Conservation (phyloP, 768 basidiomycete species). For the Trametes cinnabarina region DNA sequence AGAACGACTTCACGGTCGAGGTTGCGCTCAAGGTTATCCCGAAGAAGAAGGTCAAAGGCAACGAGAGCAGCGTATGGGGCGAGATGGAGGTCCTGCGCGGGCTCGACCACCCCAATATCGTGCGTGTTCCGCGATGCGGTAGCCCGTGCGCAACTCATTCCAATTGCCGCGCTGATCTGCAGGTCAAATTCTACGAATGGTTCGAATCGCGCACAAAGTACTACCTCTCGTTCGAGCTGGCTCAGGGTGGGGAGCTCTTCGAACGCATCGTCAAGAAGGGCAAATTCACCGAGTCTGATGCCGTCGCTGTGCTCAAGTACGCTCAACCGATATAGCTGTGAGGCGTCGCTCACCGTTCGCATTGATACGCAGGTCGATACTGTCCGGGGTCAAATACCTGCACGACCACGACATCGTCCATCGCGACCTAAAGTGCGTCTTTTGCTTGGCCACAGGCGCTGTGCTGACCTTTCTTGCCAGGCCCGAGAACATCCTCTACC, state of each 20-base stretch:
- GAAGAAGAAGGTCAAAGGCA: slow-evolving; percentile 94
- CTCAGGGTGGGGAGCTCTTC: slow-evolving; percentile 92
- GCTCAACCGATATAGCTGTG: slow-evolving; percentile 27
- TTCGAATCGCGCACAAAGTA: slow-evolving; percentile 94
- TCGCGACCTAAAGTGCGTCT: slow-evolving; percentile 84
- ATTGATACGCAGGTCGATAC: slow-evolving; percentile 55
- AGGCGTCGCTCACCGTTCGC: not conserved
- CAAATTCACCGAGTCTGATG: slow-evolving; percentile 93
- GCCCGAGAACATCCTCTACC: slow-evolving; percentile 95
- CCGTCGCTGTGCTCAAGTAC: slow-evolving; percentile 70
- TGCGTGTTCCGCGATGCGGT: slow-evolving; percentile 38
- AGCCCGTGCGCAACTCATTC: too few relatives aligned
- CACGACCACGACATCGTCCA: slow-evolving; percentile 95
- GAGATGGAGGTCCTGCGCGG: slow-evolving; percentile 94
- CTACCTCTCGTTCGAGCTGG: slow-evolving; percentile 94
- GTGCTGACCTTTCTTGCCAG: slow-evolving; percentile 35
- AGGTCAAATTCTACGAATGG: slow-evolving; percentile 97
- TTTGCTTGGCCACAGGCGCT: not conserved
- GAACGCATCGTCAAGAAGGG: slow-evolving; percentile 81
- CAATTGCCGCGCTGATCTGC: too few relatives aligned
- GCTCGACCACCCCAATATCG: slow-evolving; percentile 89
- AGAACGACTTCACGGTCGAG: slow-evolving; percentile 47
- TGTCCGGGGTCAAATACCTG: slow-evolving; percentile 85
- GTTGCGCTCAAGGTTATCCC: slow-evolving; percentile 89
- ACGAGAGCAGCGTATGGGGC: slow-evolving; percentile 82